Conservation (phyloP, 176 grass and related monocot species). For the Olyra latifolia region DNA sequence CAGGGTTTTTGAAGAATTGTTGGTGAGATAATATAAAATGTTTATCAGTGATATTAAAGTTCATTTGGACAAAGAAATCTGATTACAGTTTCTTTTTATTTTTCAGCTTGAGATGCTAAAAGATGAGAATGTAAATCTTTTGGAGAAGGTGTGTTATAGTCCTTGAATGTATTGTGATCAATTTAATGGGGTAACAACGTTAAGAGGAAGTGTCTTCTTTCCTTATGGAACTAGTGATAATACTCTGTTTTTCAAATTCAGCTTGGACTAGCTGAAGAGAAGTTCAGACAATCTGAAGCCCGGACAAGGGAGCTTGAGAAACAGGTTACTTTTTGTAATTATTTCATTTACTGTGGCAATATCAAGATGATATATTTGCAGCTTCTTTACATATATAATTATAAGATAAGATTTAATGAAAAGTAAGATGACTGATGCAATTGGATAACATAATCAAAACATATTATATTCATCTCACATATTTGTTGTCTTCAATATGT, state of each 20-base stretch:
- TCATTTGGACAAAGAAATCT: neutral
- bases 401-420: neutral
- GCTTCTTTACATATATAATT: neutral
- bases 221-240: conserved; percentile 17
- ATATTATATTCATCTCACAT: conserved; percentile 24
- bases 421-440: conserved; percentile 15
- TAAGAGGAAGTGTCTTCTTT: neutral
- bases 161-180: conserved; percentile 23
- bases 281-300: conserved; percentile 82
- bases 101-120: conserved; percentile 94
- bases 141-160: conserved; percentile 62
- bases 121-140: conserved; percentile 92
- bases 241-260: conserved; percentile 47
- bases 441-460: conserved; percentile 13
- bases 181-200: conserved; percentile 2
- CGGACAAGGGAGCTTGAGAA: conserved; percentile 82
- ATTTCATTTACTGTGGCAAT: neutral
- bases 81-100: conserved; percentile 21
- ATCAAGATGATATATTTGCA: neutral
- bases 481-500: conserved; percentile 26
- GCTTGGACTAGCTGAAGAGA: conserved; percentile 80
- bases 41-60: conserved; percentile 10
- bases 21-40: neutral
- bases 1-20: neutral
- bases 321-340: conserved; percentile 50